A percentile compares a stretch with the other conserved stretches of the same genome.
Conservation (phyloP, 2,329 filamentous ascomycete genomes). For the Pyrenochaeta sp. region DNA sequence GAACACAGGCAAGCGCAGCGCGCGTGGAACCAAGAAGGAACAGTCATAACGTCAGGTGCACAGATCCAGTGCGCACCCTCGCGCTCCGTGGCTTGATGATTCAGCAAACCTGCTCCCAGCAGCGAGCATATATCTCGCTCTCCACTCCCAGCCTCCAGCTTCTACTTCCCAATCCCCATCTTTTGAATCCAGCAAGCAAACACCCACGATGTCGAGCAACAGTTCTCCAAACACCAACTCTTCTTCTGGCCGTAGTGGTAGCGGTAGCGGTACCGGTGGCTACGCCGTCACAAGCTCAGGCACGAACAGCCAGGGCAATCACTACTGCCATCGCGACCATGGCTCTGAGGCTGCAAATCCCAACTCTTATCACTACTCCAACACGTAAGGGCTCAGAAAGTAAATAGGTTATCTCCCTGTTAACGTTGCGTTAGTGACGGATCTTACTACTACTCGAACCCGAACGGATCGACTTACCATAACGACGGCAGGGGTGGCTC, state of each 20-base stretch:
- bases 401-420: neutral
- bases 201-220: slow-evolving; percentile 7
- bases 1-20: neutral
- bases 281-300: slow-evolving; percentile 53
- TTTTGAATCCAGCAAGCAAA: slow-evolving; percentile 6
- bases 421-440: slow-evolving; percentile 19
- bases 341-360: slow-evolving; percentile 43
- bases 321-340: slow-evolving; percentile 52
- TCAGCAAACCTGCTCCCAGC: neutral
- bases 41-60: neutral
- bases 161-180: neutral
- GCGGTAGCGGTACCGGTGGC: slow-evolving; percentile 21
- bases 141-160: neutral
- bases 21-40: neutral
- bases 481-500: slow-evolving; percentile 46
- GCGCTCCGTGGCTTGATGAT: neutral
- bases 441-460: slow-evolving; percentile 50
- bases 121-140: no score
- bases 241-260: slow-evolving; percentile 12
- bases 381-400: slow-evolving; percentile 20
- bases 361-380: slow-evolving; percentile 54
- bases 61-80: neutral
- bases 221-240: slow-evolving; percentile 15
- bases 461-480: slow-evolving; percentile 51
- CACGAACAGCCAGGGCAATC: slow-evolving; percentile 53